A percentile compares a stretch with the other conserved stretches of the same genome.
Conservation (phyloP, 306 rosid genomes). For the Cicer yamashitae region DNA sequence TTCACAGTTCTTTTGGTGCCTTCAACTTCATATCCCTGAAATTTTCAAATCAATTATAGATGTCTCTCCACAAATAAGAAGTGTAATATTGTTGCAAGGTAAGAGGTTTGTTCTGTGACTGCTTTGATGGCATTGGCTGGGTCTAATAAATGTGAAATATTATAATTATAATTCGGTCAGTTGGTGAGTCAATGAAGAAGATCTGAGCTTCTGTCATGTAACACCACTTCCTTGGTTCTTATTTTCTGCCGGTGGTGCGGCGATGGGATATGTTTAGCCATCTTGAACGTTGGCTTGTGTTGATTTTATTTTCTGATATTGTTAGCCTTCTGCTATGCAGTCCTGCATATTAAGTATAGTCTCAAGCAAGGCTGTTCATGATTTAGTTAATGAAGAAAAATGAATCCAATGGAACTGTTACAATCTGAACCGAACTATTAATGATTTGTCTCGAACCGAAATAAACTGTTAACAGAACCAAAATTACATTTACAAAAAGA, state of each 20-base stretch:
- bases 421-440: no score
- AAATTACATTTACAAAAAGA: no score
- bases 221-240: background rate
- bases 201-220: constrained; percentile 9
- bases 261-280: background rate
- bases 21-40: background rate
- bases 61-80: constrained; percentile 16
- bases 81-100: background rate
- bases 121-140: no score
- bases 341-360: background rate
- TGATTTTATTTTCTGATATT: background rate
- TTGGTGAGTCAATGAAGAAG: background rate
- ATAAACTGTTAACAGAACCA: no score
- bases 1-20: background rate
- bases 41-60: background rate
- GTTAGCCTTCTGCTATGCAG: constrained; percentile 8
- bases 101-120: no score
- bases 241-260: background rate
- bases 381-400: no score
- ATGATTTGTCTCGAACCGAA: no score
- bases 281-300: constrained; percentile 3
- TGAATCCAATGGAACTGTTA: no score
- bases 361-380: no score
- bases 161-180: no score
- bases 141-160: no score